A percentile compares a stretch with the other conserved stretches of the same genome.
Evolutionary conservation across 148 eudicot genomes (phyloP).

Genomic region (Salicornia ramosissima): DNA sequence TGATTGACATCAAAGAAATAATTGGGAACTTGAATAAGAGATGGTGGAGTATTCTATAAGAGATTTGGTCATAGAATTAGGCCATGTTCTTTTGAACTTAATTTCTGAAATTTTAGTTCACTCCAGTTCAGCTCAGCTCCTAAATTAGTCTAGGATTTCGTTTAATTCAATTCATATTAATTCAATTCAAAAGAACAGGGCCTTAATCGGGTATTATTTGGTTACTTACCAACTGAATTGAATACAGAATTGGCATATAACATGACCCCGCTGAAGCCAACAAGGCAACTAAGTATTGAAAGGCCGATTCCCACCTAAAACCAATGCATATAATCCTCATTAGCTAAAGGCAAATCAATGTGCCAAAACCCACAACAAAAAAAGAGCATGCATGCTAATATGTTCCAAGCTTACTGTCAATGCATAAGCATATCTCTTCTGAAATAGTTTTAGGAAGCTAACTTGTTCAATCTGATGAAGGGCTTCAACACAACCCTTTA

Average conservation of each 20-base stretch:
- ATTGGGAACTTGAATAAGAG: neutral
- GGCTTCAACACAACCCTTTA: conserved; percentile 25
- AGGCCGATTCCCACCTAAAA: conserved; percentile 37
- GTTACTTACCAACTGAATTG: conserved; percentile 33
- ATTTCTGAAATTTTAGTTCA: too few species aligned
- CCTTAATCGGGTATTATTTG: neutral
- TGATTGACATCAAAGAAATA: neutral
- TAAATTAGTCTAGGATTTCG: too few species aligned
- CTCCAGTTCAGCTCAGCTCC: too few species aligned
- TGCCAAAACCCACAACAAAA: neutral
- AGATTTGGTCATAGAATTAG: neutral
- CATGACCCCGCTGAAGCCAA: conserved; percentile 27
- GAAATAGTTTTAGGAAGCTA: conserved; percentile 28
- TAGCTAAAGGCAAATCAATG: neutral
- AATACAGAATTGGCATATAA: conserved; percentile 31
- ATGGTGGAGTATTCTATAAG: neutral
- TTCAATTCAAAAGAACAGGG: too few species aligned
- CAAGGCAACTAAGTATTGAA: conserved; percentile 18
- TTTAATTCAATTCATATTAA: too few species aligned
- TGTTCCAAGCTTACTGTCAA: conserved; percentile 30
- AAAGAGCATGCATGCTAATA: neutral
- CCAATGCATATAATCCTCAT: neutral
- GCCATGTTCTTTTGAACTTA: too few species aligned
- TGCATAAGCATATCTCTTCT: conserved; percentile 29
- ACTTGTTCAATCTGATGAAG: conserved; percentile 25